Conservation (phyloP, 192 early-diverging fungal species). For the Coemansia sp. region DNA sequence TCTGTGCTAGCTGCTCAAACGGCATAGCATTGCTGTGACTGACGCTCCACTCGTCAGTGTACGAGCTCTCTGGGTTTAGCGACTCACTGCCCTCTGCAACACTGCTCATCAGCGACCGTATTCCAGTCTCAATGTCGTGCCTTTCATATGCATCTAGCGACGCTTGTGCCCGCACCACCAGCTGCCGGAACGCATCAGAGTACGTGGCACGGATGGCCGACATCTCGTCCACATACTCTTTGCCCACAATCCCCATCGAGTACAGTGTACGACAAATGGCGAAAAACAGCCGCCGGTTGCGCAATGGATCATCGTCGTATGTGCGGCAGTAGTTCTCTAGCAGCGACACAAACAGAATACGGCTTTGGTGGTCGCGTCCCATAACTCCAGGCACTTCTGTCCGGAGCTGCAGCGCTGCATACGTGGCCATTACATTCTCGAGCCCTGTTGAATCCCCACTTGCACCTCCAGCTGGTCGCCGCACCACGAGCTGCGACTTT, state of each 20-base stretch:
- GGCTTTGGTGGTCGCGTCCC: slow-evolving; percentile 64
- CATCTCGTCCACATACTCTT: slow-evolving; percentile 82
- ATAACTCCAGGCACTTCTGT: slow-evolving; percentile 17
- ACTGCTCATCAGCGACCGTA: slow-evolving; percentile 35
- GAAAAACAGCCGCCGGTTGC: slow-evolving; percentile 82
- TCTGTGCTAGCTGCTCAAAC: neutral
- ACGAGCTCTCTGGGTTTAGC: slow-evolving; percentile 18
- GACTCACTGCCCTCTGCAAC: slow-evolving; percentile 28
- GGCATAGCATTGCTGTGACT: neutral
- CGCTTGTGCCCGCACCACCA: slow-evolving; percentile 76
- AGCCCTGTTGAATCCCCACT: neutral
- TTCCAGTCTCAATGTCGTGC: slow-evolving; percentile 48
- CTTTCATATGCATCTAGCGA: slow-evolving; percentile 54
- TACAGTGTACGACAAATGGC: slow-evolving; percentile 84
- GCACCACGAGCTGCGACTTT: slow-evolving; percentile 7
- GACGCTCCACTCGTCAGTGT: slow-evolving; percentile 12
- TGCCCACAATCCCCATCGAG: slow-evolving; percentile 79
- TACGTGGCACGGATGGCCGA: slow-evolving; percentile 78
- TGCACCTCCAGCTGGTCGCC: neutral
- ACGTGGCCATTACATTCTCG: neutral
- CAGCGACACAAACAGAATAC: slow-evolving; percentile 81
- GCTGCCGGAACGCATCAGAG: slow-evolving; percentile 79
- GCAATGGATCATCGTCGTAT: slow-evolving; percentile 83
- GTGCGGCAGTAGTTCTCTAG: slow-evolving; percentile 88
- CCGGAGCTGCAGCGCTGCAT: slow-evolving; percentile 8